phyloP scores from a whole-genome alignment of 345 rosid species.

The Eucalyptus tenuipes region DNA sequence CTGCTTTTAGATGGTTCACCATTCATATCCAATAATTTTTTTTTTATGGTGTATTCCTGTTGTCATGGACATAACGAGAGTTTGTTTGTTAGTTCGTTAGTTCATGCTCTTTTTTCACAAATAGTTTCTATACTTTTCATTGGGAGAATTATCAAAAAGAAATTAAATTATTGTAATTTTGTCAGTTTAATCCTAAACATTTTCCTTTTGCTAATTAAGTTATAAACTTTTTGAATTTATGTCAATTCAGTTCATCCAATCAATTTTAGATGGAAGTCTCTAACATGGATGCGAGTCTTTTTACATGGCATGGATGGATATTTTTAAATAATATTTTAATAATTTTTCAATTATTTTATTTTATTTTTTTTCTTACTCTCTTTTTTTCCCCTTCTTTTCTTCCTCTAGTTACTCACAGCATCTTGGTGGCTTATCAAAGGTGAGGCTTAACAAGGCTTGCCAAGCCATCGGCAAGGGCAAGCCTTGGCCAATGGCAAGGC shows the following conservation, averaged over 20 bases:
- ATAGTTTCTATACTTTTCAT: neutral
- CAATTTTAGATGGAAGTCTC: neutral
- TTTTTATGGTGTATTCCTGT: no score
- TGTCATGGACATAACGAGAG: neutral
- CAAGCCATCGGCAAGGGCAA: neutral
- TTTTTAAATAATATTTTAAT: no score
- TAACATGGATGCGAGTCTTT: neutral
- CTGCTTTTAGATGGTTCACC: no score
- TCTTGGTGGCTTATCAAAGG: neutral
- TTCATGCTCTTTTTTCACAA: neutral
- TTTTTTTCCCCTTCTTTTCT: neutral
- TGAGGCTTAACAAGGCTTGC: neutral
- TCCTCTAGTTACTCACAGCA: neutral
- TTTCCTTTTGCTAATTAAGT: no score
- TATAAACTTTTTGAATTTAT: no score
- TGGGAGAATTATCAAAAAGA: neutral
- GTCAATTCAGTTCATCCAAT: no score
- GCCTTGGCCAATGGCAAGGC: neutral
- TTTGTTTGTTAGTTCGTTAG: neutral
- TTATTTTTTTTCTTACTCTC: neutral
- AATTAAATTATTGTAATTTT: no score
- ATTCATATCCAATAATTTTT: neutral
- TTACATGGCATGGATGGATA: neutral
- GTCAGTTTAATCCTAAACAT: no score
- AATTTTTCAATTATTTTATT: no score